These are phyloP conservation scores for Vitis rupestris DNA, from an alignment of 164 flowering plant species.

Conservation along the genomic window DNA sequence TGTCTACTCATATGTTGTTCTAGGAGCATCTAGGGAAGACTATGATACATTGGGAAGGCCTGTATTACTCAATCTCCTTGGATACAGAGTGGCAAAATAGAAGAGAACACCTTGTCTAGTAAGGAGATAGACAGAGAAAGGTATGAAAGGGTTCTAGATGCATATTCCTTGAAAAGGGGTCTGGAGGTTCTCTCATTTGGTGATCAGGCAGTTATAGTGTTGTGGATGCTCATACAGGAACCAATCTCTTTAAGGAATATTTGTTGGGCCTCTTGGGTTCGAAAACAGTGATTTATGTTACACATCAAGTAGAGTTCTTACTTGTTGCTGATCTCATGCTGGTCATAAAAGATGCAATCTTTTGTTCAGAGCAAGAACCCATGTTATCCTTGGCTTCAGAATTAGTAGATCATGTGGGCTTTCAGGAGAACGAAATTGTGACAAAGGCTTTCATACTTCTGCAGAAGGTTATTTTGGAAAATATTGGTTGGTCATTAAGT, in stretches of 20 bases:
- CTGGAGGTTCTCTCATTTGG: constrained; percentile 73
- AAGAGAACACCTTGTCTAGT: constrained; percentile 84
- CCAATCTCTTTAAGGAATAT: constrained; percentile 65
- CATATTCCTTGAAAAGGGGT: constrained; percentile 76
- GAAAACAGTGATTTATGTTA: too few species aligned
- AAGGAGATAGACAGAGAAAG: constrained; percentile 63
- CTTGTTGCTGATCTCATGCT: too few species aligned
- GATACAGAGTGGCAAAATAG: constrained; percentile 87
- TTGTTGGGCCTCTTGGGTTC: too few species aligned
- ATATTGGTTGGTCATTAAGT: constrained; percentile 32
- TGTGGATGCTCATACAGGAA: constrained; percentile 93
- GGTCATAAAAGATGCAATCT: constrained; percentile 49
- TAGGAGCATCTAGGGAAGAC: constrained; percentile 98
- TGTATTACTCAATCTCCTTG: constrained; percentile 91
- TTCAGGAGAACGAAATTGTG: constrained; percentile 51
- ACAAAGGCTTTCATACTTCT: constrained; percentile 61
- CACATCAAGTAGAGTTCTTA: too few species aligned
- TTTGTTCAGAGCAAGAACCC: constrained; percentile 31
- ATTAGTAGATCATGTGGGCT: constrained; percentile 29
- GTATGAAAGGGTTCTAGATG: constrained; percentile 71
- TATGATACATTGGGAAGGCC: constrained; percentile 91
- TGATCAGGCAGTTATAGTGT: constrained; percentile 84
- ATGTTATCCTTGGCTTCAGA: constrained; percentile 30
- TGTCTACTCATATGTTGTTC: constrained; percentile 96
- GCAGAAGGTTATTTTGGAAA: constrained; percentile 43